Percentiles rank a stretch among this genome's conserved stretches.
phyloP scores from a whole-genome alignment of 2,329 filamentous ascomycete genomes.

The Aspergillus neoniger region DNA sequence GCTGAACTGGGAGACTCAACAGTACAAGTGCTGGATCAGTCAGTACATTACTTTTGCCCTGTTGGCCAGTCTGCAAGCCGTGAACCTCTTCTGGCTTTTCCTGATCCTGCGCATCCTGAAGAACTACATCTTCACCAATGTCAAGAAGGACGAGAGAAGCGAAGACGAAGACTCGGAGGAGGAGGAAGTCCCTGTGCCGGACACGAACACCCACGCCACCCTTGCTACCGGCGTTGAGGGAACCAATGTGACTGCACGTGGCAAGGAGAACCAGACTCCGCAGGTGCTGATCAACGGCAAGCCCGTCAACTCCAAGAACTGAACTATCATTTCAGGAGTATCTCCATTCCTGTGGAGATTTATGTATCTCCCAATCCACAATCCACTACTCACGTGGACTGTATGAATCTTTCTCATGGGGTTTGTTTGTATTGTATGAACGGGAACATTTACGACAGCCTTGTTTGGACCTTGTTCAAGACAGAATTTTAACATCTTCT shows the following conservation, averaged over 20 bases:
- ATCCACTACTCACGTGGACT: background rate
- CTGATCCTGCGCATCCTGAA: conserved; percentile 48
- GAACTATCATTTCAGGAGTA: background rate
- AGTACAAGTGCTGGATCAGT: conserved; percentile 53
- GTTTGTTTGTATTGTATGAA: conserved; percentile 5
- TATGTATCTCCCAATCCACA: background rate
- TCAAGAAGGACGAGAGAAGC: conserved; percentile 47
- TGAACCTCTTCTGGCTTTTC: conserved; percentile 51
- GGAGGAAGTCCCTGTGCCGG: conserved; percentile 29
- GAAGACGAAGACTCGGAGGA: conserved; percentile 49
- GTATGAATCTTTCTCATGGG: background rate
- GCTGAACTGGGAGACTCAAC: conserved; percentile 52
- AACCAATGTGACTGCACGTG: conserved; percentile 24
- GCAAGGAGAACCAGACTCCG: conserved; percentile 36
- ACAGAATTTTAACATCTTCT: background rate
- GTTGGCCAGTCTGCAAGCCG: conserved; percentile 47
- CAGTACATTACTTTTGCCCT: conserved; percentile 50
- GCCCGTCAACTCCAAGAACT: conserved; percentile 26
- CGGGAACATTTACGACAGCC: background rate
- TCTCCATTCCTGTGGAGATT: background rate
- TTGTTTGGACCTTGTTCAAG: conserved; percentile 1
- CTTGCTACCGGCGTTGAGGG: conserved; percentile 31
- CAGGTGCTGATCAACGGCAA: conserved; percentile 44
- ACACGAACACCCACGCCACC: conserved; percentile 26
- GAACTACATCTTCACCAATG: conserved; percentile 44